Base-by-base conservation (phyloP, 2,329 filamentous ascomycete genomes). In the Cryphonectria japonica region DNA sequence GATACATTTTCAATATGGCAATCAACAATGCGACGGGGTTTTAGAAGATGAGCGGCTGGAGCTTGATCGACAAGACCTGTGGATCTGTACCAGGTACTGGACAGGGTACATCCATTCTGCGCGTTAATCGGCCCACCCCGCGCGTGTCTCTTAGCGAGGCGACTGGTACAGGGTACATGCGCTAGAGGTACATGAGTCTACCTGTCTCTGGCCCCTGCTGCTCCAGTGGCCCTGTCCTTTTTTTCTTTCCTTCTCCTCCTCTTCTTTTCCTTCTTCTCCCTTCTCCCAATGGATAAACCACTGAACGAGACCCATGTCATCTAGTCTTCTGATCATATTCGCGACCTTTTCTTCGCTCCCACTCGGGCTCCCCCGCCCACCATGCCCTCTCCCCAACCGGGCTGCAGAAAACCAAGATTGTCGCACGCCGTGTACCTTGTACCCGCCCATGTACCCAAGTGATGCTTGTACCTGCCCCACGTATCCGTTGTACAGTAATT, bases 301-400 rank as follows among this genome's bases (percentile, higher is more conserved):
- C 52, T 57, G 52, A 57, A 32, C 3, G 54, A 50, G 46, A 50
- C 69, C 69, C 69, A 69, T 71, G 69, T 63, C 69, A 65, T 69
- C 66, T 64, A 64, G 68, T 72, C 70, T 72, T 67, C 68, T 70
- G 67, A 69, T 66, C 68, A 67, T 64, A 67, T 67, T 67, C 68
- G 70, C 70, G 67, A 70, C 59, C 46, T 50, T 50, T 69, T 67
- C 62, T 61, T 57, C 66, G 43, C 62, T 37, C 63, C 41, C 59
- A 50, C 64, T 69, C 63, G 41, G 69, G 54, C 63, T 61, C 63
- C 37, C 64, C 59, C 61, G 54, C 26, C 16, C n/a, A 32, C 54
- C 11, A 52, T 6, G 19, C 16, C 46, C 46, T 5, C 16, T 8
- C 8, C 46, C 46, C 46, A 52, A 39, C 46, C 46, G 19, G 26